A percentile compares a stretch with the other conserved stretches of the same genome.
Evolutionary conservation across 83 land plant species (phyloP).

Genomic region (Larix sibirica): DNA sequence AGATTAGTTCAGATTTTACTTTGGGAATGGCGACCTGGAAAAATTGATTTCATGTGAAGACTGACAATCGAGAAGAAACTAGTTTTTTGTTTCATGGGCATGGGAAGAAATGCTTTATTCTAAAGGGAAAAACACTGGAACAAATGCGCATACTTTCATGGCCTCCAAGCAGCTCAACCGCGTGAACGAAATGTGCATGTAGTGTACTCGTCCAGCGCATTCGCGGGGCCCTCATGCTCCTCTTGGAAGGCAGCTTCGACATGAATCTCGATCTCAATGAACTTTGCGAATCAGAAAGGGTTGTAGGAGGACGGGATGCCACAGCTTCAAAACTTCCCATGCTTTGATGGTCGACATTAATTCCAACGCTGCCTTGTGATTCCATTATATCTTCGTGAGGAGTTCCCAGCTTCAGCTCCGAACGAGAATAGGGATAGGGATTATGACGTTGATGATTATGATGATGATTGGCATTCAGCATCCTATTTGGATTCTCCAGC

Average conservation of each 20-base stretch:
- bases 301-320: not conserved
- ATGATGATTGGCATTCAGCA: not conserved
- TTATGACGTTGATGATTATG: not conserved
- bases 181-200: constrained; percentile 86
- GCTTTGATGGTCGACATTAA: too few species aligned
- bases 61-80: not conserved
- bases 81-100: too few species aligned
- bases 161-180: constrained; percentile 87
- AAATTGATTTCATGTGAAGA: too few species aligned
- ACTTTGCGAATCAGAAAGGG: too few species aligned
- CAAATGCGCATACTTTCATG: constrained; percentile 64
- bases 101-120: too few species aligned
- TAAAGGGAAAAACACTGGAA: constrained; percentile 12
- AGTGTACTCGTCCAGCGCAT: constrained; percentile 91
- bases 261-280: constrained; percentile 53
- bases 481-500: not conserved
- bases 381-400: too few species aligned
- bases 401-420: too few species aligned
- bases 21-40: too few species aligned
- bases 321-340: not conserved
- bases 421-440: not conserved
- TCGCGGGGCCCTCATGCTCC: constrained; percentile 77
- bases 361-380: too few species aligned
- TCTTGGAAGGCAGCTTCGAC: constrained; percentile 52
- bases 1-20: too few species aligned